Evolutionary conservation across 495 filamentous ascomycete species (phyloP).

Genomic region (Penicillium macrosclerotiorum): DNA sequence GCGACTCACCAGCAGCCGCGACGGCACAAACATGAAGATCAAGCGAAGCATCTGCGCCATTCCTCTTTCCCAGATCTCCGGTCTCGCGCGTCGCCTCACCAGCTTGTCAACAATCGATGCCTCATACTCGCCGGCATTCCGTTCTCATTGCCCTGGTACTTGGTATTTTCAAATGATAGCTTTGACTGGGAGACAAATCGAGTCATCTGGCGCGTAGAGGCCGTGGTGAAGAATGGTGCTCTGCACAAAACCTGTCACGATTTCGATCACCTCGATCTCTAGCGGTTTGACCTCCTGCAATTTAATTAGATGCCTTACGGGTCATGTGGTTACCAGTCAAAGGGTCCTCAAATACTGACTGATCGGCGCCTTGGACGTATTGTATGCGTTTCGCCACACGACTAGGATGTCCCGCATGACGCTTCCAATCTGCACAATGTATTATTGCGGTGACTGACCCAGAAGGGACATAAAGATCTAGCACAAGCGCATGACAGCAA

Average conservation of each 20-base stretch:
- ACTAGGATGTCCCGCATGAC: too few relatives aligned
- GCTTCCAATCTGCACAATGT: too few relatives aligned
- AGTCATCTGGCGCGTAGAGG: constrained; percentile 6
- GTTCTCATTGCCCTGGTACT: constrained; percentile 1
- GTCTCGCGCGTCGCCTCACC: not conserved
- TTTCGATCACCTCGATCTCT: constrained; percentile 8
- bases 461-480: too few relatives aligned
- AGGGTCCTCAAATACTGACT: too few relatives aligned
- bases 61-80: constrained; percentile 4
- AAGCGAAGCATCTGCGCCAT: constrained; percentile 1
- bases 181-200: constrained; percentile 16
- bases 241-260: constrained; percentile 10
- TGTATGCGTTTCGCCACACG: too few relatives aligned
- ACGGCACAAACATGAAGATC: not conserved
- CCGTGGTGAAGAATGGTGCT: constrained; percentile 16
- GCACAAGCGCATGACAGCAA: too few relatives aligned
- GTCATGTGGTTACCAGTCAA: too few relatives aligned
- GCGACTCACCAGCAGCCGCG: not conserved
- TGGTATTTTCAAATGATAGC: constrained; percentile 4
- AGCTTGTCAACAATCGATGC: constrained; percentile 1
- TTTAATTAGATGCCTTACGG: too few relatives aligned
- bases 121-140: constrained; percentile 4
- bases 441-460: too few relatives aligned
- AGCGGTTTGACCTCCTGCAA: constrained; percentile 9
- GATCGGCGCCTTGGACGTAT: too few relatives aligned